A percentile compares a stretch with the other conserved stretches of the same genome.
phyloP scores from a whole-genome alignment of 257 asterid species.

The Rehmannia glutinosa region DNA sequence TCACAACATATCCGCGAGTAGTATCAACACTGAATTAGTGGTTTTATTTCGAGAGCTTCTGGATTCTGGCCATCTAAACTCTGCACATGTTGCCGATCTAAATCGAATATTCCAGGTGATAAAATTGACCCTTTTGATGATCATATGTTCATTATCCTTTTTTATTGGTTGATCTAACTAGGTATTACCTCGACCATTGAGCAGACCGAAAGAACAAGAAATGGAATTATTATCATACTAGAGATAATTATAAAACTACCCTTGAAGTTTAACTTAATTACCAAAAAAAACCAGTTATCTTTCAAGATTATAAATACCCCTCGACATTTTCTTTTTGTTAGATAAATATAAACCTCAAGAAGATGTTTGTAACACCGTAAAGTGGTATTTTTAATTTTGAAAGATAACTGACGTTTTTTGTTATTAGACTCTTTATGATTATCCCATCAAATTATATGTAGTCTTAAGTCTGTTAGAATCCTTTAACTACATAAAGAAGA shows the following conservation, averaged over 20 bases:
- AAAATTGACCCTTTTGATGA: background rate
- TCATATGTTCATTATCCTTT: background rate
- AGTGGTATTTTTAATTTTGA: too few species aligned
- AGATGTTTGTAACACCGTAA: too few species aligned
- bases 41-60: slow-evolving; percentile 64
- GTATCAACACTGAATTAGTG: slow-evolving; percentile 58
- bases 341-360: too few species aligned
- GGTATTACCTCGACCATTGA: background rate
- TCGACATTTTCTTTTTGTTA: too few species aligned
- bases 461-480: too few species aligned
- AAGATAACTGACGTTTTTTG: too few species aligned
- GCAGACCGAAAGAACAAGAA: background rate
- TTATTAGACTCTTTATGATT: too few species aligned
- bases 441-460: too few species aligned
- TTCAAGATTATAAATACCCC: too few species aligned
- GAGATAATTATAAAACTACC: too few species aligned
- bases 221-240: background rate
- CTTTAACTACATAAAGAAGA: background rate
- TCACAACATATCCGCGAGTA: slow-evolving; percentile 47
- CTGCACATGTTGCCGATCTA: slow-evolving; percentile 53
- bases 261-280: too few species aligned
- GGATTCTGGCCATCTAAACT: slow-evolving; percentile 50
- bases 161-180: background rate
- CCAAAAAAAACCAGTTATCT: too few species aligned
- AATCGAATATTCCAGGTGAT: slow-evolving; percentile 75